Conservation (phyloP, 306 rosid genomes). For the Rosa persica region DNA sequence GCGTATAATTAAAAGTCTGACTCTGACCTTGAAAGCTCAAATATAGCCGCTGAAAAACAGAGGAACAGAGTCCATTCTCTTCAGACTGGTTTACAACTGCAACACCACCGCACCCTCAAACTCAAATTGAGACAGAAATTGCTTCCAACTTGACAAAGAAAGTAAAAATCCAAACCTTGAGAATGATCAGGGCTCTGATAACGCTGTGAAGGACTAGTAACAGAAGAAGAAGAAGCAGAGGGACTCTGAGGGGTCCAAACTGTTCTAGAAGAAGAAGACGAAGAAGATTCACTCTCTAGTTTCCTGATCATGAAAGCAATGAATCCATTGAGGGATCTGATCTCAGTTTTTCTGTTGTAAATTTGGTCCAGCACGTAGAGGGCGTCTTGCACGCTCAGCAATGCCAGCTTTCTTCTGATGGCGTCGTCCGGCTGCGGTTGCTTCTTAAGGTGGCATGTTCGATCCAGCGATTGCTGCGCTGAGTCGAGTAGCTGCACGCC, state of each 20-base stretch:
- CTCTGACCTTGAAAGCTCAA: too few species aligned
- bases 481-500: not conserved
- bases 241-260: not conserved
- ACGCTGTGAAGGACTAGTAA: not conserved
- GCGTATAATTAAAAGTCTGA: too few species aligned
- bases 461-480: not conserved
- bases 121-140: not conserved
- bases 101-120: not conserved
- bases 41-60: too few species aligned
- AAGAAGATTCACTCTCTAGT: not conserved
- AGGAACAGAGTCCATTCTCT: too few species aligned
- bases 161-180: not conserved
- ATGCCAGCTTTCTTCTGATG: conserved; percentile 15
- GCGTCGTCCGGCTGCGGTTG: conserved; percentile 12
- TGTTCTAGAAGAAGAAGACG: not conserved
- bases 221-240: not conserved
- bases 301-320: conserved; percentile 11
- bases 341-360: rapidly evolving
- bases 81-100: too few species aligned
- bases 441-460: conserved; percentile 16
- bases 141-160: not conserved
- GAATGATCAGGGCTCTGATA: not conserved
- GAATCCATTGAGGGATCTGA: conserved; percentile 18
- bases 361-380: conserved; percentile 12
- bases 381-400: conserved; percentile 30